These are phyloP conservation scores for Eucalyptus dawsonii DNA, from an alignment of 345 rosid genomes.

Conservation along the genomic window DNA sequence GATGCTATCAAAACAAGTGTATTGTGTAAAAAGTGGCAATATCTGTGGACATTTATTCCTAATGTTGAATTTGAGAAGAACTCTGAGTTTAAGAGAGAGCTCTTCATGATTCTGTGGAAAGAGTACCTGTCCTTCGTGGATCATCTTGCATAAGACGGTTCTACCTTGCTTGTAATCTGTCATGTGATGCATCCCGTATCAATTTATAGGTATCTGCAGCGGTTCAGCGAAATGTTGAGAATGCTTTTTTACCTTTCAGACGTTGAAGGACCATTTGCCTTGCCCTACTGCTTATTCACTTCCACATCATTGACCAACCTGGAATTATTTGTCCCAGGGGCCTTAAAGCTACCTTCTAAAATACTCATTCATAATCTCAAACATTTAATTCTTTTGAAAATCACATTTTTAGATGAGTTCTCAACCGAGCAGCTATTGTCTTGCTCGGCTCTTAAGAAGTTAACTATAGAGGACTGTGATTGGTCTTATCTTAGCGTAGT, in stretches of 20 bases:
- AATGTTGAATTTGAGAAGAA: background rate
- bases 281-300: background rate
- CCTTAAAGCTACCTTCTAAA: background rate
- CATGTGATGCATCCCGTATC: background rate
- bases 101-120: background rate
- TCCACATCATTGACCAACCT: background rate
- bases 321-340: accelerated
- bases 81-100: background rate
- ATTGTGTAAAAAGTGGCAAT: background rate
- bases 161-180: background rate
- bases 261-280: background rate
- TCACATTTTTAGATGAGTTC: background rate
- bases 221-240: background rate
- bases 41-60: background rate
- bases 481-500: background rate
- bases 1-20: background rate
- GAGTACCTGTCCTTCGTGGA: background rate
- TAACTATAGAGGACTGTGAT: background rate
- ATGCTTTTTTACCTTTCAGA: background rate
- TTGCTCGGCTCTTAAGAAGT: background rate
- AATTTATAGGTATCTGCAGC: background rate
- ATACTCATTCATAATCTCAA: background rate
- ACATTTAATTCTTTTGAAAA: background rate
- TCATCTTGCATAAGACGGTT: background rate
- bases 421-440: background rate